Conservation (phyloP, 2,329 filamentous ascomycete genomes). For the Diaporthe vaccinii region DNA sequence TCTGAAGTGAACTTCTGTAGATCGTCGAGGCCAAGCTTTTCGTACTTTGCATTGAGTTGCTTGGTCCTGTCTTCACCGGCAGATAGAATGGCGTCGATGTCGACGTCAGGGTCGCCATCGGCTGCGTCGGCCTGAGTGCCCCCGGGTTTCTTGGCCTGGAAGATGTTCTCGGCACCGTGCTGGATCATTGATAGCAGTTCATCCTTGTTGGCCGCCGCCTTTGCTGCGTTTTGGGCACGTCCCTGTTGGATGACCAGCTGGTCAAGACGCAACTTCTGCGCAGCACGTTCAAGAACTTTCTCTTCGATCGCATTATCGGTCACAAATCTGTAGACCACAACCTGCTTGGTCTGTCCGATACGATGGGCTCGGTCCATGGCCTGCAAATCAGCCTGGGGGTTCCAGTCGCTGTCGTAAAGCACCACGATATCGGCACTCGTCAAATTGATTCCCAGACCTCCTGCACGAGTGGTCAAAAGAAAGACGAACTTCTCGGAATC, state of each 20-base stretch:
- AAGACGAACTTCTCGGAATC: constrained; percentile 98
- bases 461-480: constrained; percentile 92
- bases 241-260: constrained; percentile 99
- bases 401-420: constrained; percentile 98
- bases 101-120: constrained; percentile 81
- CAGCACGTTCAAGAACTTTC: constrained; percentile 95
- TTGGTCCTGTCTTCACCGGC: constrained; percentile 92
- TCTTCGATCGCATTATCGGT: constrained; percentile 99
- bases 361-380: constrained; percentile 99
- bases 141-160: constrained; percentile 78
- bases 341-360: constrained; percentile 98
- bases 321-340: constrained; percentile 95
- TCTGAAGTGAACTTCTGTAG: constrained; percentile 98
- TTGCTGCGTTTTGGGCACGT: constrained; percentile 88
- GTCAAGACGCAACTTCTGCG: constrained; percentile 95
- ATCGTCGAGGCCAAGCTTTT: constrained; percentile 96
- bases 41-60: constrained; percentile 91
- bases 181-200: constrained; percentile 98
- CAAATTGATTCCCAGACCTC: constrained; percentile 96
- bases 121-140: constrained; percentile 71
- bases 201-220: constrained; percentile 94
- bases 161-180: constrained; percentile 96
- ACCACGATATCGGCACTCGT: constrained; percentile 96
- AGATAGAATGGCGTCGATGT: constrained; percentile 89
- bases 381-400: constrained; percentile 96